Percentiles rank a stretch among this genome's conserved stretches.
Conservation (phyloP, 345 rosid genomes). For the Syzygium jambos region DNA sequence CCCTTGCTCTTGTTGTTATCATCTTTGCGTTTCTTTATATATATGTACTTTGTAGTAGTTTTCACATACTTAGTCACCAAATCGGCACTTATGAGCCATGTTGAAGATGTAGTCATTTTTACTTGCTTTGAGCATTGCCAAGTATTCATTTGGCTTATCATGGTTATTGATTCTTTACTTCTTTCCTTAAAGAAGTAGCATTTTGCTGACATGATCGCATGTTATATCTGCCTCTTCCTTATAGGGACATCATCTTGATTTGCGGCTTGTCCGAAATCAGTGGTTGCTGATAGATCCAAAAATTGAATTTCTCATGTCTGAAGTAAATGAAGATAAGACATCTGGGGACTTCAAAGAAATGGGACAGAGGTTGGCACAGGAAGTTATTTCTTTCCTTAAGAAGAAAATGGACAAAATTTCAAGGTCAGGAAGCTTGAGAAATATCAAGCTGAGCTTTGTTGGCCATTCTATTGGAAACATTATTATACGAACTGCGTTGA, state of each 20-base stretch:
- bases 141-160: neutral
- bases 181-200: neutral
- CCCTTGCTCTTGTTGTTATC: neutral
- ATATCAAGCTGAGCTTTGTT: conserved; percentile 82
- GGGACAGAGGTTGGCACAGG: conserved; percentile 86
- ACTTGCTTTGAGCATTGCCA: neutral
- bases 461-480: conserved; percentile 96
- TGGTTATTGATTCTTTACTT: neutral
- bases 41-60: neutral
- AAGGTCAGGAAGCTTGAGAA: conserved; percentile 48
- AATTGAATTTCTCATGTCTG: conserved; percentile 91
- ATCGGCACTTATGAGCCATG: neutral
- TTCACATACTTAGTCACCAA: neutral
- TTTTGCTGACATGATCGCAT: neutral
- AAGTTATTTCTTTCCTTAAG: conserved; percentile 70
- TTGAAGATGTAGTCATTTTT: neutral
- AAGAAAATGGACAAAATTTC: conserved; percentile 67
- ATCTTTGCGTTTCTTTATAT: neutral
- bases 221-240: neutral
- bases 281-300: conserved; percentile 94
- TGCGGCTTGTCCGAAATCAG: conserved; percentile 84
- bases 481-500: conserved; percentile 75
- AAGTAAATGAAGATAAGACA: conserved; percentile 82
- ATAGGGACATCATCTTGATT: conserved; percentile 96
- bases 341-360: conserved; percentile 92